These are phyloP conservation scores for Amylostereum areolatum DNA, from an alignment of 1,284 basidiomycete species.

Conservation along the genomic window DNA sequence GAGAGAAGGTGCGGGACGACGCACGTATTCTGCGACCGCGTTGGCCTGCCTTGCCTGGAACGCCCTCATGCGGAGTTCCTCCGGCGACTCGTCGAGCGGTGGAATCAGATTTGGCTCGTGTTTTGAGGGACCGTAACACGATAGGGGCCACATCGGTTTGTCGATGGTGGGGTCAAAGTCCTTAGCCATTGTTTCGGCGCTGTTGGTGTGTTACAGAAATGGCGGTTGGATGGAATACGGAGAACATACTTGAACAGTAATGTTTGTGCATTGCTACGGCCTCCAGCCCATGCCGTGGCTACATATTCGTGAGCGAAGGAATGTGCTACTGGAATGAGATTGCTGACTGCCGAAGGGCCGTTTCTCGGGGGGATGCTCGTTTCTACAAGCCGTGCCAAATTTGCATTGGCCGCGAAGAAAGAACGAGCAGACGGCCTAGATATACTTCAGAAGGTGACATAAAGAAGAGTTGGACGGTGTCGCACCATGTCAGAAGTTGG, in stretches of 20 bases:
- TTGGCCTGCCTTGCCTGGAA: constrained; percentile 52
- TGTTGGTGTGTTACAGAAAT: constrained; percentile 21
- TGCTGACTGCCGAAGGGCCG: constrained; percentile 26
- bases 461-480: not conserved
- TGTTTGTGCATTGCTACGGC: too few relatives aligned
- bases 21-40: constrained; percentile 65
- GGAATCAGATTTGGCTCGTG: constrained; percentile 64
- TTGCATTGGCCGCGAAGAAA: constrained; percentile 64
- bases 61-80: constrained; percentile 76
- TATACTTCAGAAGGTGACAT: not conserved
- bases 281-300: constrained; percentile 40
- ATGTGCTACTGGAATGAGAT: constrained; percentile 22
- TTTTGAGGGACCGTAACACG: constrained; percentile 77
- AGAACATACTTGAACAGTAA: constrained; percentile 13
- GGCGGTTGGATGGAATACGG: constrained; percentile 2
- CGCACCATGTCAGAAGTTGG: too few relatives aligned
- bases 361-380: constrained; percentile 52
- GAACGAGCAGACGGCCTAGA: constrained; percentile 48
- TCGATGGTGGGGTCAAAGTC: constrained; percentile 62
- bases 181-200: constrained; percentile 49
- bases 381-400: constrained; percentile 63
- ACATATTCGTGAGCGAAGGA: constrained; percentile 8
- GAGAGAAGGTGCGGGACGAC: constrained; percentile 20
- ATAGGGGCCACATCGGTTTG: constrained; percentile 78
- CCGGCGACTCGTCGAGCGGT: constrained; percentile 71